Conservation (phyloP, 2,329 filamentous ascomycete genomes). For the Stagonosporopsis chrysanthemi region DNA sequence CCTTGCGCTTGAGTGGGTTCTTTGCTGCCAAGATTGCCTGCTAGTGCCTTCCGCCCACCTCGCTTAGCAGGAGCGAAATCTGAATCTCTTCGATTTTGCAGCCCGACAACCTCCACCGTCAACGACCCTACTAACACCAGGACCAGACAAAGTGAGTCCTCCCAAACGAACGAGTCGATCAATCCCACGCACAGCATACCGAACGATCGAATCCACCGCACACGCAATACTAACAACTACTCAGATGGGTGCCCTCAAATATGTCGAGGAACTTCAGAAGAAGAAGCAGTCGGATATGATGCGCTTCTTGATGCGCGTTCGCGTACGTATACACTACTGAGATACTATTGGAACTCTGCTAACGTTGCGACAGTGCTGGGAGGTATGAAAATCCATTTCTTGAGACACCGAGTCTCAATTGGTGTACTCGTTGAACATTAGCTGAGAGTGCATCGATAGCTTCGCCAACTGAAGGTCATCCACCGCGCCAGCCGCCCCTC, state of each 20-base stretch:
- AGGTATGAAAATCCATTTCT: slow-evolving; percentile 67
- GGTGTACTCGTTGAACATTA: slow-evolving; percentile 96
- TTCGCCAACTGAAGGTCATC: slow-evolving; percentile 99
- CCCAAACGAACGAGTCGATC: slow-evolving; percentile 12
- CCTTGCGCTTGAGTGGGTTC: slow-evolving; percentile 3
- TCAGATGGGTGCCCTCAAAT: slow-evolving; percentile 99
- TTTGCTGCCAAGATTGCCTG: slow-evolving; percentile 12
- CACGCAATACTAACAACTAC: slow-evolving; percentile 30
- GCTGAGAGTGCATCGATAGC: slow-evolving; percentile 99
- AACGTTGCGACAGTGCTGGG: slow-evolving; percentile 76
- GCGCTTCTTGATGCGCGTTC: slow-evolving; percentile 92
- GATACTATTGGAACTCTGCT: slow-evolving; percentile 30
- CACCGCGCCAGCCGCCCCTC: slow-evolving; percentile 98
- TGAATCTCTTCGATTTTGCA: slow-evolving; percentile 16
- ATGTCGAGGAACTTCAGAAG: slow-evolving; percentile 99
- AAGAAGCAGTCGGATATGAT: slow-evolving; percentile 99
- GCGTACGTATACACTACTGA: slow-evolving; percentile 55
- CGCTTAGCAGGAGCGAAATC: slow-evolving; percentile 18
- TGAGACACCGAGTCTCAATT: slow-evolving; percentile 46
- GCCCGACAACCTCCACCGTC: slow-evolving; percentile 20
- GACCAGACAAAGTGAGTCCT: slow-evolving; percentile 24
- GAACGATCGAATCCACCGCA: slow-evolving; percentile 6
- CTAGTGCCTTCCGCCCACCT: slow-evolving; percentile 16
- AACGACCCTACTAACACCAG: slow-evolving; percentile 25
- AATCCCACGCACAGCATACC: slow-evolving; percentile 8